Evolutionary conservation across 169 alveolate genomes (phyloP), one percentile per base, ranked within the genome.

Genomic region (Ichthyophthirius multifiliis): DNA sequence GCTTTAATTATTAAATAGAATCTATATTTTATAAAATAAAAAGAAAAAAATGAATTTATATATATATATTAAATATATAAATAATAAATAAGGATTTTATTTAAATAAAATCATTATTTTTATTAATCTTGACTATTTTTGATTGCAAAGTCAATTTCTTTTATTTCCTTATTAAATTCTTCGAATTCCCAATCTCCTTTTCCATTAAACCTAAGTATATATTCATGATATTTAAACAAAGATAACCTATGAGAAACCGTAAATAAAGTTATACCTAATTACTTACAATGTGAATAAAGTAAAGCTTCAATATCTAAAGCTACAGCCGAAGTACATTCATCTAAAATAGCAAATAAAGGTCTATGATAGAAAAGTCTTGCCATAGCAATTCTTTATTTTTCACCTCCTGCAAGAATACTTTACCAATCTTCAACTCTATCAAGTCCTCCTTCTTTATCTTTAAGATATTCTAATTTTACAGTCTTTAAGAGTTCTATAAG

Each of bases 301-400:
- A 65, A 73, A 12, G 95, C 94, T 77, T 94, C 98, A 45, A 90
- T 88, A 65, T 94, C 97, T 43, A 94, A 71, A 34, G 93, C 75
- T 7, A 94, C 97, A 20, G 97, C 95, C 77, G 95, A 86, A n/a
- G 98, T 94, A 80, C 96, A 93, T 63, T 94, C 98, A 83, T 94
- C 93, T 76, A 90, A 73, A 45, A 93, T 90, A 1, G 97, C 97
- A 55, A 89, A 90, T 15, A 81, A 76, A 31, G 97, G 97, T 78
- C 65, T 84, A 86, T 94, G 97, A 48, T 91, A 94, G 83, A 92
- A 86, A 15, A 94, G 87, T 65, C 98, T 84, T 18, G 97, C 97
- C 90, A 96, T 88, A 48, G 97, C 98, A 63, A 96, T 90, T 76
- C 96, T 86, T 90, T 96, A 96, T 55, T 94, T 94, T 85, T 96